phyloP scores from a whole-genome alignment of 768 basidiomycete genomes.

The Candolleomyces aberdarensis region DNA sequence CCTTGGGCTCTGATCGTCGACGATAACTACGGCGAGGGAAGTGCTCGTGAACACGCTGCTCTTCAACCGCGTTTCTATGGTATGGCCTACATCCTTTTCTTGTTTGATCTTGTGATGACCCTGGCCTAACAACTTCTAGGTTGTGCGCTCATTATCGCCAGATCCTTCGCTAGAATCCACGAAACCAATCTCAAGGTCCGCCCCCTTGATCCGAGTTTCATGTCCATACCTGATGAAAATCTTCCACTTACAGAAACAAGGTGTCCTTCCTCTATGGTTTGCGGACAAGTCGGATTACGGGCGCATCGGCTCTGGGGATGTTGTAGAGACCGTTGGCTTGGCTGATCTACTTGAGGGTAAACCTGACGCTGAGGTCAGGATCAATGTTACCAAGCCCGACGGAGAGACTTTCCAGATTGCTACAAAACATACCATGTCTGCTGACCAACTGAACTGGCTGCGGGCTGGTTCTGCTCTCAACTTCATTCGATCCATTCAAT shows the following conservation, averaged over 20 bases:
- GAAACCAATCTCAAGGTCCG: slow-evolving; percentile 93
- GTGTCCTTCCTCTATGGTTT: slow-evolving; percentile 94
- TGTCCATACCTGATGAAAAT: neutral
- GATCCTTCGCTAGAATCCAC: slow-evolving; percentile 97
- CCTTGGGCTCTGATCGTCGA: slow-evolving; percentile 95
- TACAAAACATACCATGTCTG: slow-evolving; percentile 87
- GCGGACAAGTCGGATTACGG: slow-evolving; percentile 81
- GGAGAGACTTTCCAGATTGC: slow-evolving; percentile 66
- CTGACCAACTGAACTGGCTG: slow-evolving; percentile 90
- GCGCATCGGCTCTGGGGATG: slow-evolving; percentile 79
- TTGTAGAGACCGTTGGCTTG: slow-evolving; percentile 82
- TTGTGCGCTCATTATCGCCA: slow-evolving; percentile 81
- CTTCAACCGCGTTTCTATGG: slow-evolving; percentile 95
- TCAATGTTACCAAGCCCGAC: slow-evolving; percentile 64
- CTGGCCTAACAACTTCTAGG: slow-evolving; percentile 38
- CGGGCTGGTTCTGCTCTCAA: slow-evolving; percentile 88
- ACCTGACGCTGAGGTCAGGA: slow-evolving; percentile 42
- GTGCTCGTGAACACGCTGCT: slow-evolving; percentile 96
- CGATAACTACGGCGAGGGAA: slow-evolving; percentile 97
- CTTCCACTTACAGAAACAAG: slow-evolving; percentile 76
- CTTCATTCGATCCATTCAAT: slow-evolving; percentile 61
- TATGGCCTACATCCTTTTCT: slow-evolving; percentile 21
- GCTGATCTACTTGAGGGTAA: slow-evolving; percentile 55
- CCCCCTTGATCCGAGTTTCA: neutral
- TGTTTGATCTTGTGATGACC: neutral